Evolutionary conservation across 257 asterid species (phyloP).

Genomic region (Craterostigma plantagineum): DNA sequence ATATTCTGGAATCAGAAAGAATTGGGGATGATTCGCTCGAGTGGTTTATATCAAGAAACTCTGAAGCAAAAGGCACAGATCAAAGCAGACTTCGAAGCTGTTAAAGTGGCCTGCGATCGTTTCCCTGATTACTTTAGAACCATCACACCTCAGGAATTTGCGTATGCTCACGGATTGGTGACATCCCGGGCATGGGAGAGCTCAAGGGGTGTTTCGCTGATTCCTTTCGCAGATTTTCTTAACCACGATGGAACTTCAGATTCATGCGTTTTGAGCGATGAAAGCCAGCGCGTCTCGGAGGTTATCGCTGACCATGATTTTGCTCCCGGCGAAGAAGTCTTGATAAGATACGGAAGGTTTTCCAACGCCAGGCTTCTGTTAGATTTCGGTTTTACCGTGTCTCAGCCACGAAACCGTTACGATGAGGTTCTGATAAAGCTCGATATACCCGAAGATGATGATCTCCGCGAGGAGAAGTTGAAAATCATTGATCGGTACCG

Average conservation of each 20-base stretch:
- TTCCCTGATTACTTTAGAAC: slow-evolving; percentile 20
- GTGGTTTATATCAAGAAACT: slow-evolving; percentile 47
- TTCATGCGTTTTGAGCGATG: slow-evolving; percentile 35
- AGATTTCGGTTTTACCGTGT: slow-evolving; percentile 65
- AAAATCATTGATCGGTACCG: slow-evolving; percentile 31
- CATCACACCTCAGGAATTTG: slow-evolving; percentile 33
- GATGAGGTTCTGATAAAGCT: slow-evolving; percentile 55
- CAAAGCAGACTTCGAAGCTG: slow-evolving; percentile 32
- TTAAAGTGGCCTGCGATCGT: slow-evolving; percentile 24
- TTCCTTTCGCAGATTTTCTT: slow-evolving; percentile 78
- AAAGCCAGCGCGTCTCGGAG: slow-evolving; percentile 36
- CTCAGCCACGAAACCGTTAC: slow-evolving; percentile 22
- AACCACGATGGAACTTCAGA: slow-evolving; percentile 59
- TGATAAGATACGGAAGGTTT: slow-evolving; percentile 56
- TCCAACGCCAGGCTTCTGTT: slow-evolving; percentile 58
- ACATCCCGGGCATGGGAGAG: slow-evolving; percentile 85
- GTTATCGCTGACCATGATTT: slow-evolving; percentile 57
- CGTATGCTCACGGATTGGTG: slow-evolving; percentile 53
- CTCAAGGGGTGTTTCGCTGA: slow-evolving; percentile 59
- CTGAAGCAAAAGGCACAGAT: slow-evolving; percentile 32
- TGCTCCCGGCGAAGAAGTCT: slow-evolving; percentile 65
- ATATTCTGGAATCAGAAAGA: slow-evolving; percentile 59
- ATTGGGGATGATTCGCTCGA: slow-evolving; percentile 42
- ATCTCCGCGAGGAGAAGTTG: slow-evolving; percentile 36
- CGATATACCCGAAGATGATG: slow-evolving; percentile 27